phyloP scores from a whole-genome alignment of 169 alveolate species.

The Plasmodium adleri region DNA sequence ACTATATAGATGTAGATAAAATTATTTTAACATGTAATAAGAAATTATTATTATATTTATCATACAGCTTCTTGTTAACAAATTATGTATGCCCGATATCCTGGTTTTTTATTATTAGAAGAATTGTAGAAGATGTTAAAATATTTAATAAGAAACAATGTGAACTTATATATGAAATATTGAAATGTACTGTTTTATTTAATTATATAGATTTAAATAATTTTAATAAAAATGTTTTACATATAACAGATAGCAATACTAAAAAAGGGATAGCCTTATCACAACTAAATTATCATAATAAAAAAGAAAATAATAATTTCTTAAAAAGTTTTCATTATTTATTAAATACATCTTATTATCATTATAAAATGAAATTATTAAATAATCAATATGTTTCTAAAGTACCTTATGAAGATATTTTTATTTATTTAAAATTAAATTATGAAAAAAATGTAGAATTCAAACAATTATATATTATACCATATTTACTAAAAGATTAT shows the following conservation, averaged over 20 bases:
- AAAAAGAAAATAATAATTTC: slow-evolving; percentile 30
- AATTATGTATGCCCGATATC: slow-evolving; percentile 50
- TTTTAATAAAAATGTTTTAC: slow-evolving; percentile 17
- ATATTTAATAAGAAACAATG: slow-evolving; percentile 67
- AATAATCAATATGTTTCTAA: slow-evolving; percentile 55
- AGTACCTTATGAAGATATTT: slow-evolving; percentile 74
- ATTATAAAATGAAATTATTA: slow-evolving; percentile 61
- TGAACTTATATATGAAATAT: slow-evolving; percentile 65
- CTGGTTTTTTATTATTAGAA: slow-evolving; percentile 69
- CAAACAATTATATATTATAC: slow-evolving; percentile 60
- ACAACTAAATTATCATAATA: not conserved
- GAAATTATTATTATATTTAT: slow-evolving; percentile 52
- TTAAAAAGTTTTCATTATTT: slow-evolving; percentile 54
- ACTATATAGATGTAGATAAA: slow-evolving; percentile 48
- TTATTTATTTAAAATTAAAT: slow-evolving; percentile 62
- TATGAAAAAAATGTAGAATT: slow-evolving; percentile 71
- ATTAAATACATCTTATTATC: slow-evolving; percentile 59
- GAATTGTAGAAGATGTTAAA: slow-evolving; percentile 70
- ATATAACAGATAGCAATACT: not conserved
- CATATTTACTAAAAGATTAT: slow-evolving; percentile 56
- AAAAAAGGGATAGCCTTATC: not conserved
- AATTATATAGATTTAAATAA: slow-evolving; percentile 61
- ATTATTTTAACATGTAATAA: slow-evolving; percentile 59
- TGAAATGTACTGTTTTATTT: slow-evolving; percentile 54
- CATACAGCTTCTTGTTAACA: slow-evolving; percentile 68